These are phyloP conservation scores for Aspergillus ochraceoroseus DNA, from an alignment of 2,329 filamentous ascomycete genomes.

Conservation along the genomic window DNA sequence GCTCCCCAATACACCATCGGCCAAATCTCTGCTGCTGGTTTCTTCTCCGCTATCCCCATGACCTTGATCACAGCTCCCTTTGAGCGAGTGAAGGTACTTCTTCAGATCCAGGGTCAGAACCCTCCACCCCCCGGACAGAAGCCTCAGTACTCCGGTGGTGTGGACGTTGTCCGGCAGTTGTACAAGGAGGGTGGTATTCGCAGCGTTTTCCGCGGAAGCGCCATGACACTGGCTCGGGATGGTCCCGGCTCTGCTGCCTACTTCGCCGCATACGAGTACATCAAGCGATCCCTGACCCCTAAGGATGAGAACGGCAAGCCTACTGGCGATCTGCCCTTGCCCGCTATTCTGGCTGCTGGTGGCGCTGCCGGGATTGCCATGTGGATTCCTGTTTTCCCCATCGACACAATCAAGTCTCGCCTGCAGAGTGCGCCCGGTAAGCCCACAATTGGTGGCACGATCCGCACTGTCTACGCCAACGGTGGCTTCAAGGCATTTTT, in stretches of 20 bases:
- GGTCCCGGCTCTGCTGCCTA: constrained; percentile 91
- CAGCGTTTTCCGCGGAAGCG: constrained; percentile 85
- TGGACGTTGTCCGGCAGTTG: constrained; percentile 88
- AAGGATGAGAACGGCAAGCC: constrained; percentile 70
- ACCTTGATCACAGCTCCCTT: constrained; percentile 98
- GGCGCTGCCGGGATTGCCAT: constrained; percentile 91
- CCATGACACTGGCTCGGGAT: constrained; percentile 88
- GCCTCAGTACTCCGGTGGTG: constrained; percentile 78
- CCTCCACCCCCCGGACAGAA: constrained; percentile 61
- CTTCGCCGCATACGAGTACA: constrained; percentile 94
- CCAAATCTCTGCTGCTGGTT: constrained; percentile 86
- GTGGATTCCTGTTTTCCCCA: constrained; percentile 98
- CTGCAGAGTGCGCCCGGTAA: constrained; percentile 87
- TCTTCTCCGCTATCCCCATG: constrained; percentile 97
- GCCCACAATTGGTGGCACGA: constrained; percentile 71
- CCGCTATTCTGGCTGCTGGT: constrained; percentile 79
- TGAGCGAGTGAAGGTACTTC: constrained; percentile 96
- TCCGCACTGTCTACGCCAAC: constrained; percentile 73
- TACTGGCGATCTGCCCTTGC: constrained; percentile 70
- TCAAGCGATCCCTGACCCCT: constrained; percentile 83
- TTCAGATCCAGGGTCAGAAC: constrained; percentile 57
- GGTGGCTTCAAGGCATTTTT: constrained; percentile 92
- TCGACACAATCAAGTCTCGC: constrained; percentile 93
- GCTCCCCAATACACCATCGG: constrained; percentile 67
- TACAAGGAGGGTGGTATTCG: constrained; percentile 86